These are phyloP conservation scores for Xylariales sp. DNA, from an alignment of 2,329 filamentous ascomycete species.

Conservation along the genomic window DNA sequence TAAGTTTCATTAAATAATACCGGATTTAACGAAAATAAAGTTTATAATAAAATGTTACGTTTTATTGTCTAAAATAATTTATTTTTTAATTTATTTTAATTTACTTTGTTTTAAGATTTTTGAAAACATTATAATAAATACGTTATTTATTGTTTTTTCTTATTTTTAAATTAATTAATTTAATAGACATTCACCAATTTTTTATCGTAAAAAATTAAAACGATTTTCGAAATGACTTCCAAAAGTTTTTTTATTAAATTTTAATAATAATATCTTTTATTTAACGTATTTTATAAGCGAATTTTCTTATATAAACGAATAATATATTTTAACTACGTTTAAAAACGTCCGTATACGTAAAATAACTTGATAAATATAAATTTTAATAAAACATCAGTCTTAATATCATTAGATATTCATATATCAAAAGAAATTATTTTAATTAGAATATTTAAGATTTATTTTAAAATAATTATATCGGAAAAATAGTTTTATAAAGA, in stretches of 20 bases:
- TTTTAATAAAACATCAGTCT: too few species aligned
- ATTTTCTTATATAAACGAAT: too few species aligned
- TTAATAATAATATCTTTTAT: too few species aligned
- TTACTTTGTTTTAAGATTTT: not conserved
- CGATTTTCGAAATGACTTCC: not conserved
- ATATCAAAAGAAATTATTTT: too few species aligned
- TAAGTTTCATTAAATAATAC: not conserved
- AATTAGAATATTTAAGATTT: too few species aligned
- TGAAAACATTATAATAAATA: not conserved
- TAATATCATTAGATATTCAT: too few species aligned
- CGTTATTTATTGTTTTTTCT: not conserved
- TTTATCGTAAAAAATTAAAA: not conserved
- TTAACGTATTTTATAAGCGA: too few species aligned
- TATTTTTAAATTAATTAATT: not conserved
- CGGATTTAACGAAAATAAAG: not conserved
- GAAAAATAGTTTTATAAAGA: too few species aligned
- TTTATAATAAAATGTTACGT: not conserved
- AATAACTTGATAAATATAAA: too few species aligned
- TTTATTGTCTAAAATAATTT: slow-evolving; percentile 1
- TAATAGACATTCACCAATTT: not conserved
- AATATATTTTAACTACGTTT: too few species aligned
- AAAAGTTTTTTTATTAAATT: not conserved
- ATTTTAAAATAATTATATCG: too few species aligned
- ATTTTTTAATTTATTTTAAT: not conserved
- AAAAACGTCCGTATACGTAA: too few species aligned